Base-by-base conservation (phyloP, 352 stramenopile genomes). In the Globisporangium solare region DNA sequence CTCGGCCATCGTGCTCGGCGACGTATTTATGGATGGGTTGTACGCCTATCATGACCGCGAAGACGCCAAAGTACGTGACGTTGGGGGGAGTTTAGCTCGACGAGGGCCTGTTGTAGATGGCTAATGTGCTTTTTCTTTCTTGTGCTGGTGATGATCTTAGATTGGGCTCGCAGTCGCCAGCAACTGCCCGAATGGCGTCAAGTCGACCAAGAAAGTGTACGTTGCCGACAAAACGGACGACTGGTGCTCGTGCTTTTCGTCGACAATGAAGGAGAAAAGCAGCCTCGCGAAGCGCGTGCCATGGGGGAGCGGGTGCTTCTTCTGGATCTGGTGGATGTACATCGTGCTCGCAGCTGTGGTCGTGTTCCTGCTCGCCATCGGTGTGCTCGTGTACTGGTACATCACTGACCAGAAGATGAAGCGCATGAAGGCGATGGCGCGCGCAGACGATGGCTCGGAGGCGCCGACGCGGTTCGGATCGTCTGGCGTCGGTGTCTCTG, bases 311-410 rank as follows among this genome's bases (percentile, higher is more conserved):
- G 70, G 72, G 2, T 94, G 84, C 55, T 92, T 91, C 67, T 92
- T 92, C 64, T 89, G 79, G 82, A 66, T 79, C 14, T 94, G 84
- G 84, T 94, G 84, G 84, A 88, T 91, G 67, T 94, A 91, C 46
- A 54, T 94, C 37, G 76, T 94, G 31, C 27, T 92, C 39, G 79
- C 71, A 8, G 82, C 76, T 31, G 55, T 75, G 13, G 45, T 77
- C 6, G 67, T 94, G 7, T 64, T 92, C 40, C 61, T 89, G 10
- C 60, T 83, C 20, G 89, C 73, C 27, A 46, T 74, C 35, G 71
- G 59, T 35, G 74, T 92, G n/a, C 21, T 88, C 10, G 47, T 79
- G 13, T 91, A 83, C 62, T 87, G 79, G 76, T 81, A 70, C 59
- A 58, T 61, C 51, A 87, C 64, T 17, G 76, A 70, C 40, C 64